Evolutionary conservation across 176 grass and related monocot species (phyloP).

Genomic region (Rhynchospora tenuis): DNA sequence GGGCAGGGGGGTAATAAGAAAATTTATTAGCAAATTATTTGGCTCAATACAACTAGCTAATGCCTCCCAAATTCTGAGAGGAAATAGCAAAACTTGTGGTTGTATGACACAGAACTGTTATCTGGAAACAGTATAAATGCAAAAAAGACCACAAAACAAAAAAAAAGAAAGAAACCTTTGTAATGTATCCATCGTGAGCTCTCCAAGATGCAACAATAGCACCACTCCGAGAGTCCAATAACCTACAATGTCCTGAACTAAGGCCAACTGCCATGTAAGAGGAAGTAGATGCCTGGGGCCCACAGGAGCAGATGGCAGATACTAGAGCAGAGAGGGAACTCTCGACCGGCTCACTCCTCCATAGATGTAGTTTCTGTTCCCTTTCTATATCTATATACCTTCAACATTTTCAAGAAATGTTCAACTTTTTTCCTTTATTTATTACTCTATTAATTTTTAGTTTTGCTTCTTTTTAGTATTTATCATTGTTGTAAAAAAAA

Average conservation of each 20-base stretch:
- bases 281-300: constrained; percentile 41
- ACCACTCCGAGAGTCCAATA: constrained; percentile 75
- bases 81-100: background rate
- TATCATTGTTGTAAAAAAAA: background rate
- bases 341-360: constrained; percentile 71
- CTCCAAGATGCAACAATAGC: constrained; percentile 72
- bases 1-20: background rate
- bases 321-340: constrained; percentile 88
- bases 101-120: background rate
- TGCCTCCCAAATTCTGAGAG: background rate
- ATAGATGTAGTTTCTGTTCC: constrained; percentile 78
- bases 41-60: background rate
- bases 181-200: constrained; percentile 95
- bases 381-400: constrained; percentile 89
- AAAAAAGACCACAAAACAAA: constrained; percentile 15
- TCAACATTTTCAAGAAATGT: constrained; percentile 32
- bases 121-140: background rate
- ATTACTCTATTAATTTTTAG: background rate
- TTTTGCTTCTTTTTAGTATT: background rate
- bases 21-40: background rate
- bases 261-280: constrained; percentile 71
- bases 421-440: constrained; percentile 8
- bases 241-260: constrained; percentile 82
- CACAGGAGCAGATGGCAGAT: constrained; percentile 90
- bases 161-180: constrained; percentile 46